Evolutionary conservation across 2,329 filamentous ascomycete genomes (phyloP).

Genomic region (Xylariomycetidae sp.): DNA sequence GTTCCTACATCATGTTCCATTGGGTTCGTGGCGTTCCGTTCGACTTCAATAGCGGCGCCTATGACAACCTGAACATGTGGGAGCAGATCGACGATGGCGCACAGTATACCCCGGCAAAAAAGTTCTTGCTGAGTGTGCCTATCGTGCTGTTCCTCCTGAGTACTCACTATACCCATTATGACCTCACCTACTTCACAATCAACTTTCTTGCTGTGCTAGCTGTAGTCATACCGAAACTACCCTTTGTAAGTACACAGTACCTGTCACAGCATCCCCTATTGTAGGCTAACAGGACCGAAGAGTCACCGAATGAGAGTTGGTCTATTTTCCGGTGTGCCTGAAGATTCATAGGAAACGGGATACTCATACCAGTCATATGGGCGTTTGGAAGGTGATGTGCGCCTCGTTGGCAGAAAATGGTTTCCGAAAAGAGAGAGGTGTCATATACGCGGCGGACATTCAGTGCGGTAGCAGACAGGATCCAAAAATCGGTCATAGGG

Average conservation of each 20-base stretch:
- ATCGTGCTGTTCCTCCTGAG: conserved; percentile 93
- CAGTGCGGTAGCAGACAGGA: too few species aligned
- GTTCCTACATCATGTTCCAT: conserved; percentile 99
- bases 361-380: conserved; percentile 12
- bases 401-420: conserved; percentile 8
- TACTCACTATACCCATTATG: conserved; percentile 99
- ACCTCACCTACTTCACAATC: conserved; percentile 93
- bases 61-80: conserved; percentile 99
- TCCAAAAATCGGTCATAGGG: conserved; percentile 13
- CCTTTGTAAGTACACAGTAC: conserved; percentile 88
- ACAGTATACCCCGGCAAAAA: conserved; percentile 98
- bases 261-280: too few species aligned
- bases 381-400: conserved; percentile 10
- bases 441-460: too few species aligned
- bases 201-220: conserved; percentile 90
- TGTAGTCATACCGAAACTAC: conserved; percentile 94
- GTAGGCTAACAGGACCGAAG: too few species aligned
- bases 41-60: conserved; percentile 97
- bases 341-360: conserved; percentile 38
- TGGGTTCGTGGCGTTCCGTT: conserved; percentile 97
- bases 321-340: conserved; percentile 64
- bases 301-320: conserved; percentile 76
- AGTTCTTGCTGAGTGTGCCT: conserved; percentile 91
- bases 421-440: conserved; percentile 7
- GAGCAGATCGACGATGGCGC: conserved; percentile 99